Evolutionary conservation across 805 yeast species (phyloP), one percentile per base, ranked within the genome.

Genomic region (Saccharomycopsis olivae): DNA sequence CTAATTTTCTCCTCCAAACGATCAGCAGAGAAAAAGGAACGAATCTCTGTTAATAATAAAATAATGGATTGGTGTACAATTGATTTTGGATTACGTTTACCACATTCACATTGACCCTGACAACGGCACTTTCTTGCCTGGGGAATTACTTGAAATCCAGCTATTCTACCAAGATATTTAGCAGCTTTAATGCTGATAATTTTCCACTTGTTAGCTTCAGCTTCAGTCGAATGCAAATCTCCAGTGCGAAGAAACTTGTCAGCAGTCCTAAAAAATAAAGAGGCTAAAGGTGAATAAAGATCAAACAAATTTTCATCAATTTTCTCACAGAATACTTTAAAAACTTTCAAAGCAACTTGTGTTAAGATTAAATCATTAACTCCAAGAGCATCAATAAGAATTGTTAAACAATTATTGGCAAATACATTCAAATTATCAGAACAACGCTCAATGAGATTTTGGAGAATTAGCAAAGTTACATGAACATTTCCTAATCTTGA

Each of bases 371-470:
- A 57, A 51, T 88, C 97, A 16, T 67, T 67, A 18, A 76, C 66
- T 13, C 58, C 51, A 33, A 81, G 50, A 13, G 79, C 68, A 8
- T 64, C 54, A 19, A 55, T 56, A 53, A 88, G 63, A 19, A 88
- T 77, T 16, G 65, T 61, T 36, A 84, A 67, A 14, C 82, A 76
- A 50, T 78, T 73, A 18, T 64, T 66, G 1, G 95, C 88, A 61
- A 86, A 78, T 24, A 86, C 79, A 47, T 83, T 86, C 55, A 92
- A 64, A 56, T 92, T 89, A 44, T 84, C 94, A 29, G 74, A 66
- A 56, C 96, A 87, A 53, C 75, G 73, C 34, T 68, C 75, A 28
- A 87, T 78, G 49, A 92, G 68, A 29, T 80, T 79, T 37, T 69
- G 57, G 41, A 85, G 57, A 15, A 89, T 78, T 37, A 69, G 78